Conservation (phyloP, 2,329 filamentous ascomycete species). For the Reticulascus tulasneorum region DNA sequence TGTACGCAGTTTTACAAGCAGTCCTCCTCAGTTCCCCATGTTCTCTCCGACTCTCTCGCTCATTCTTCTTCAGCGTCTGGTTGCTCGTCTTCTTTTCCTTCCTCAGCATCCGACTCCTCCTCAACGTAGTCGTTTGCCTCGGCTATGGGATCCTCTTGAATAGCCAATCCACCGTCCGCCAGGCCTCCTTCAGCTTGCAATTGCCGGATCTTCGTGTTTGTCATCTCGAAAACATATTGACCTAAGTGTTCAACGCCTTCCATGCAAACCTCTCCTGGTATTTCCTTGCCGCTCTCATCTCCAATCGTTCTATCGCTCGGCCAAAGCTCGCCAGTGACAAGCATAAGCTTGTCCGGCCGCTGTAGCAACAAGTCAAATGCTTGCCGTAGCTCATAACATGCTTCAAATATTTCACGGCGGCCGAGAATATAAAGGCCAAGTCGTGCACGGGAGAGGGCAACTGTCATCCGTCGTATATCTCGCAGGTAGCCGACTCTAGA, state of each 20-base stretch:
- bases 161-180: conserved; percentile 19
- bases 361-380: conserved; percentile 77
- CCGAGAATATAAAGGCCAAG: conserved; percentile 91
- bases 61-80: conserved; percentile 17
- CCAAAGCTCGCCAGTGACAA: conserved; percentile 85
- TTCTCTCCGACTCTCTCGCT: not conserved
- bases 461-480: conserved; percentile 88
- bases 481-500: conserved; percentile 87
- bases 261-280: conserved; percentile 66
- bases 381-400: conserved; percentile 79
- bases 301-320: conserved; percentile 55
- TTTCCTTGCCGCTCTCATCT: conserved; percentile 43
- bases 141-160: conserved; percentile 20
- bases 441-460: conserved; percentile 87
- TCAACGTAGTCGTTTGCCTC: conserved; percentile 18
- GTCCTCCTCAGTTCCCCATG: too few relatives aligned
- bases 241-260: conserved; percentile 90
- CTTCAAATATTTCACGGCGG: conserved; percentile 81
- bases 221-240: conserved; percentile 97
- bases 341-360: conserved; percentile 74
- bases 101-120: conserved; percentile 17
- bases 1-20: too few relatives aligned
- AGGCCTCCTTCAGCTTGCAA: conserved; percentile 33
- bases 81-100: conserved; percentile 25
- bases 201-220: conserved; percentile 55